Percentiles rank a stretch among this genome's conserved stretches.
phyloP scores from a whole-genome alignment of 2,329 filamentous ascomycete genomes.

The Clonostachys sp. region DNA sequence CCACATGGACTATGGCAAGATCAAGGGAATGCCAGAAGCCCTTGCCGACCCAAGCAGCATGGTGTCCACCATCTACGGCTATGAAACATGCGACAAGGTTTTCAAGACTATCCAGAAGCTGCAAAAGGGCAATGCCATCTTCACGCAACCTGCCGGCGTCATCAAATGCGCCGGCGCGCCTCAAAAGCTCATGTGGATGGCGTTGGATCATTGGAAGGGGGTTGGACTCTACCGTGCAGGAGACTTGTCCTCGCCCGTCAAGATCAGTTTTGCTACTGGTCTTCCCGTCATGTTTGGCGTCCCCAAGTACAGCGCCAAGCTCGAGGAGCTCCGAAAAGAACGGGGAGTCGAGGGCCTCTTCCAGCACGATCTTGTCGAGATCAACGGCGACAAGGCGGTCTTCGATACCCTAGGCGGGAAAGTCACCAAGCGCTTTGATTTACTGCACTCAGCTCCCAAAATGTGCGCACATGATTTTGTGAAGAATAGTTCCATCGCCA shows the following conservation, averaged over 20 bases:
- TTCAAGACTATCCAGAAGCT: conserved; percentile 41
- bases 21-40: conserved; percentile 54
- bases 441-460: conserved; percentile 54
- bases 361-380: conserved; percentile 27
- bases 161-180: conserved; percentile 60
- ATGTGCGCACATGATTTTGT: conserved; percentile 53
- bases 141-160: conserved; percentile 53
- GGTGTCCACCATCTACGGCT: conserved; percentile 55
- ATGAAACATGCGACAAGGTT: conserved; percentile 49
- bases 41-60: conserved; percentile 38
- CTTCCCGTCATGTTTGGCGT: conserved; percentile 55
- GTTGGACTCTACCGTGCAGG: conserved; percentile 42
- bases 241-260: conserved; percentile 33
- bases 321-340: conserved; percentile 48
- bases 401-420: conserved; percentile 20
- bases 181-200: conserved; percentile 60
- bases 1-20: conserved; percentile 40
- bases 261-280: conserved; percentile 51
- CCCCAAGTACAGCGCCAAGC: conserved; percentile 50
- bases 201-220: conserved; percentile 53
- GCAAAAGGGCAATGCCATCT: conserved; percentile 46
- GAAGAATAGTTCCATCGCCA: conserved; percentile 46
- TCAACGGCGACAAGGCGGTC: conserved; percentile 21
- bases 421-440: conserved; percentile 43
- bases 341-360: conserved; percentile 54